Evolutionary conservation across 2,329 filamentous ascomycete genomes (phyloP), one percentile per base, ranked within the genome.

Genomic region (Pestalotiopsis sp.): DNA sequence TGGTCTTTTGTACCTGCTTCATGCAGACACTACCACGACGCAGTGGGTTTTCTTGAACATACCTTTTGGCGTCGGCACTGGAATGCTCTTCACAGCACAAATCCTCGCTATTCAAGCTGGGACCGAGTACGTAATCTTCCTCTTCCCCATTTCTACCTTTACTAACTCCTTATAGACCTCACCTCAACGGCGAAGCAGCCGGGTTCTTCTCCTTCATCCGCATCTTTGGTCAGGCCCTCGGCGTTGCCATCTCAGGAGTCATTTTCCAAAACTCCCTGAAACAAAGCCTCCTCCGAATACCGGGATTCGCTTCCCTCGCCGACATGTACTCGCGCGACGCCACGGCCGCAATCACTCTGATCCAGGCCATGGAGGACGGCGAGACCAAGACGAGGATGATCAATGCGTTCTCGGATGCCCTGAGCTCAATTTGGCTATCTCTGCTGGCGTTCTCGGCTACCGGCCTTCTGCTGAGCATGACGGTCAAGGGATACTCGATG

Each of bases 191-290:
- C 68, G 86, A 91, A 73, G 86, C 90, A 56, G 86, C 89, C 1
- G 90, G 87, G 12, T 87, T 93, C 81, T 92, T 90, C 79, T 87
- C 86, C 66, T 93, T 93, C 81, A 85, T 90, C 73, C 86, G 90
- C 14, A 85, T 87, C 1, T 85, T 92, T 27, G 91, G 91, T 0
- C 89, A 92, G 75, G 84, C 87, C 0, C 79, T 92, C 11, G 91
- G 91, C 27, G 88, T 93, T 2, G 90, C 91, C 2, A 83, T 92
- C 65, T 88, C 89, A 2, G 90, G 91, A 3, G 89, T 91, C 39
- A 85, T 92, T 66, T 93, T 93, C 80, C 90, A 93, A 78, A 93
- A 92, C 72, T 83, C 65, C 5, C 36, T 67, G 31, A 60, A 52
- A 60, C 20, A 31, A n/a, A 41, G 25, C 17, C 65, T 67, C 20